Conservation (phyloP, 2,329 filamentous ascomycete species). For the Ascochyta viciae-villosae region DNA sequence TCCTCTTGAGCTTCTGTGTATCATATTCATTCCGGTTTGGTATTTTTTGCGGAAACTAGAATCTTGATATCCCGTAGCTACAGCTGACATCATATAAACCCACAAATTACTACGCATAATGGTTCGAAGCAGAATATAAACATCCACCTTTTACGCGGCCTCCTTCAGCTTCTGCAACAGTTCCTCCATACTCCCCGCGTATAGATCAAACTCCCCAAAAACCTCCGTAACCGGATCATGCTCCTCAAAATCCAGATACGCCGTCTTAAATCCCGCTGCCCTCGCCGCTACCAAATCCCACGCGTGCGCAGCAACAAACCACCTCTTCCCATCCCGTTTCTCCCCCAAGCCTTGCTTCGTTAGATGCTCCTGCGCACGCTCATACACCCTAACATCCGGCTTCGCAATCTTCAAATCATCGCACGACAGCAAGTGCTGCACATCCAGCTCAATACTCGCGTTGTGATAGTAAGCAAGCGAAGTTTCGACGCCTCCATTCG, state of each 20-base stretch:
- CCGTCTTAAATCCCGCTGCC: slow-evolving; percentile 33
- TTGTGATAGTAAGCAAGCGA: slow-evolving; percentile 26
- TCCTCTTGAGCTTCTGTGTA: too few species aligned
- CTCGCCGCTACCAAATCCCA: slow-evolving; percentile 34
- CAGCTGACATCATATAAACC: too few species aligned
- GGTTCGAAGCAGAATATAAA: too few species aligned
- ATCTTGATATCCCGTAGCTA: too few species aligned
- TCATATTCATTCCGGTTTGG: too few species aligned
- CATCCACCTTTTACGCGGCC: not conserved
- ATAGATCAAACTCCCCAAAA: slow-evolving; percentile 36
- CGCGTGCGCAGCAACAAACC: slow-evolving; percentile 37
- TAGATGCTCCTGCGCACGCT: slow-evolving; percentile 27
- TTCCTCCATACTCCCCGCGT: slow-evolving; percentile 31
- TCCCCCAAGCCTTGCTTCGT: slow-evolving; percentile 6
- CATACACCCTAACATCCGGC: slow-evolving; percentile 31
- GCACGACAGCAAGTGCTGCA: slow-evolving; percentile 29
- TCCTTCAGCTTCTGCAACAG: slow-evolving; percentile 29
- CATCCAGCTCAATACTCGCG: slow-evolving; percentile 28
- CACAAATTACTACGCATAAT: too few species aligned
- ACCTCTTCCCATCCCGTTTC: slow-evolving; percentile 25
- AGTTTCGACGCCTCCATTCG: slow-evolving; percentile 30
- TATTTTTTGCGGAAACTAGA: too few species aligned
- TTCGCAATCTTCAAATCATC: slow-evolving; percentile 31
- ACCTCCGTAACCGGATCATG: slow-evolving; percentile 32
- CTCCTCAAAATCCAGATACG: slow-evolving; percentile 35